Evolutionary conservation across 179 eudicot genomes (phyloP), one percentile per base, ranked within the genome.

Genomic region (Corrigiola litoralis): DNA sequence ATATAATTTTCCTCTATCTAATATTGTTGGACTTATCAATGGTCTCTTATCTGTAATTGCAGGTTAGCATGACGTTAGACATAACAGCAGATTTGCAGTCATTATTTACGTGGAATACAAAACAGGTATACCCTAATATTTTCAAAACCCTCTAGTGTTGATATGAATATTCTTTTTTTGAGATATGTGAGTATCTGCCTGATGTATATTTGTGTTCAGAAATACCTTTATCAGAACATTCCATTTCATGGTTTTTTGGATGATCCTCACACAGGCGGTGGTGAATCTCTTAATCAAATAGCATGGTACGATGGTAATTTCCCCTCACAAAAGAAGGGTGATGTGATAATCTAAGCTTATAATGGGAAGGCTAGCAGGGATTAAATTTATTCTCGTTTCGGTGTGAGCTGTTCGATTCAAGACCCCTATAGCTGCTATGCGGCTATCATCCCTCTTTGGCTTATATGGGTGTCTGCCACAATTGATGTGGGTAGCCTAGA

Each of bases 81-180:
- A 81, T 94, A 63, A 79, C 95, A 67, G 97, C 96, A 61, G 78
- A 94, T 77, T 71, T 94, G 68, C 84, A 83, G 74, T 84, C 99
- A 58, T 58, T 94, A 72, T 94, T 90, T 69, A 94, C 99, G 1
- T 94, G 99, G 99, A 94, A 94, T 65, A 94, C 99, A 61, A 94
- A 94, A 74, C 99, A 94, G 99, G 99, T 94, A 58, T 42, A 42
- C 23, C 23, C 20, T 25, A 12, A 14, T 58, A 38, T 56, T 41
- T 36, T 5, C 7, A 11, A 7, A 25, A 63, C 20, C 49, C 38
- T 29, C 31, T 66, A 9, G 16, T 58, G 56, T 58, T 52, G 17
- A 32, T 64, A 0, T 17, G 12, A 45, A 20, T 58, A 8, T 55
- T 49, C 48, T 48, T 54, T 62, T 57, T 12, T 66, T 32, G 32